Percentiles rank a stretch among this genome's conserved stretches.
Evolutionary conservation across 2,329 filamentous ascomycete species (phyloP).

Genomic region (Lasiodiplodia sp.): DNA sequence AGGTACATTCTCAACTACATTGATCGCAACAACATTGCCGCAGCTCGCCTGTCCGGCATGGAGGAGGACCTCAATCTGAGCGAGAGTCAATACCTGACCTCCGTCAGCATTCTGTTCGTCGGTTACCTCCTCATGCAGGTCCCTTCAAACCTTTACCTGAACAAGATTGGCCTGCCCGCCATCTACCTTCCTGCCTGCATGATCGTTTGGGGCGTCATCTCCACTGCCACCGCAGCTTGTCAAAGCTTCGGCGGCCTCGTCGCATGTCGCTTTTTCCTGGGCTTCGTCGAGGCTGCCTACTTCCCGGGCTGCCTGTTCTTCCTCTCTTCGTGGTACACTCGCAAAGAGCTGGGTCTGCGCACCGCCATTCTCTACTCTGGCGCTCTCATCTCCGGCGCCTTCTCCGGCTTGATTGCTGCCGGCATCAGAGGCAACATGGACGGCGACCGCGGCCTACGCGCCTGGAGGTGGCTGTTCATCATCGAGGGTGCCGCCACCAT

Average conservation of each 20-base stretch:
- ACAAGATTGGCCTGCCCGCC: constrained; percentile 48
- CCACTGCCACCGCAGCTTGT: constrained; percentile 47
- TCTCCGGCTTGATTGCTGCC: constrained; percentile 67
- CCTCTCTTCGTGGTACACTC: constrained; percentile 72
- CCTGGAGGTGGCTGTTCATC: constrained; percentile 58
- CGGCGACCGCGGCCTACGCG: constrained; percentile 61
- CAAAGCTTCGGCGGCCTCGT: constrained; percentile 56
- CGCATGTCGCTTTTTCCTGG: constrained; percentile 60
- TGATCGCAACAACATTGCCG: constrained; percentile 72
- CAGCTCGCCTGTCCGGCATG: constrained; percentile 68
- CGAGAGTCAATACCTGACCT: constrained; percentile 65
- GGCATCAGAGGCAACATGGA: constrained; percentile 73
- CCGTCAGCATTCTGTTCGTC: constrained; percentile 65
- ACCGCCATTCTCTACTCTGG: constrained; percentile 73
- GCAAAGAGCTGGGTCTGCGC: constrained; percentile 70
- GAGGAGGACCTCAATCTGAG: constrained; percentile 65
- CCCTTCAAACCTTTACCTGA: constrained; percentile 57
- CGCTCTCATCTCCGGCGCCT: constrained; percentile 73
- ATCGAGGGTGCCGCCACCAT: constrained; percentile 42
- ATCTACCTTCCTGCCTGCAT: constrained; percentile 52
- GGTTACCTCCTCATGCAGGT: constrained; percentile 60
- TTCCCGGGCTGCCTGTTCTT: constrained; percentile 69
- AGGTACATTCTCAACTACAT: constrained; percentile 82
- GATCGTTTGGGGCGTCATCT: constrained; percentile 52
- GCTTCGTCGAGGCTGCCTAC: constrained; percentile 61